Conservation (phyloP, 371 early-diverging fungal genomes). For the Lichtheimia ramosa region DNA sequence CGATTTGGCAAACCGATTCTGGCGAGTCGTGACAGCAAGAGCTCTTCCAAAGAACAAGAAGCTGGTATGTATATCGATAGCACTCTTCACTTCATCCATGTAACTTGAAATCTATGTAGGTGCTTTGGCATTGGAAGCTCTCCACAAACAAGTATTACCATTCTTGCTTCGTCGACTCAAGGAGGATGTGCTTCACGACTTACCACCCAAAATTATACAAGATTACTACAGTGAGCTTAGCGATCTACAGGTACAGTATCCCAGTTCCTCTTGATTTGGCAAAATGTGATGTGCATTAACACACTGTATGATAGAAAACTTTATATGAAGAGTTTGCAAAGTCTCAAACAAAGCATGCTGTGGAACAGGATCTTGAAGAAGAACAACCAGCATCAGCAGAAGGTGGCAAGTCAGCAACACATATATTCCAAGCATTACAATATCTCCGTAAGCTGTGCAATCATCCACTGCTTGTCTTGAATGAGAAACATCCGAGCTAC, state of each 20-base stretch:
- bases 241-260: constrained; percentile 68
- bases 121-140: constrained; percentile 86
- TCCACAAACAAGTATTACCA: constrained; percentile 97
- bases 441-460: constrained; percentile 95
- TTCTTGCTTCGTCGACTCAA: constrained; percentile 98
- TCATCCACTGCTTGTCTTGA: constrained; percentile 91
- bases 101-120: constrained; percentile 37
- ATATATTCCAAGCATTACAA: constrained; percentile 97
- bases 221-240: constrained; percentile 97
- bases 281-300: not conserved
- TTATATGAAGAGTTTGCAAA: constrained; percentile 90
- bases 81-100: not conserved
- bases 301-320: constrained; percentile 52
- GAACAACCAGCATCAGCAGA: constrained; percentile 8
- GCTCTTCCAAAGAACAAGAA: constrained; percentile 80
- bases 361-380: constrained; percentile 49
- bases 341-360: constrained; percentile 57
- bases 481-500: constrained; percentile 85
- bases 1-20: constrained; percentile 89
- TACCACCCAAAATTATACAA: constrained; percentile 99
- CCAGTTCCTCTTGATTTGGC: not conserved
- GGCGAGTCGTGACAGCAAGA: constrained; percentile 87
- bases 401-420: constrained; percentile 59
- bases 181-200: constrained; percentile 96
- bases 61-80: constrained; percentile 43